Evolutionary conservation across 768 basidiomycete species (phyloP).

Genomic region (Fibroporia radiculosa): DNA sequence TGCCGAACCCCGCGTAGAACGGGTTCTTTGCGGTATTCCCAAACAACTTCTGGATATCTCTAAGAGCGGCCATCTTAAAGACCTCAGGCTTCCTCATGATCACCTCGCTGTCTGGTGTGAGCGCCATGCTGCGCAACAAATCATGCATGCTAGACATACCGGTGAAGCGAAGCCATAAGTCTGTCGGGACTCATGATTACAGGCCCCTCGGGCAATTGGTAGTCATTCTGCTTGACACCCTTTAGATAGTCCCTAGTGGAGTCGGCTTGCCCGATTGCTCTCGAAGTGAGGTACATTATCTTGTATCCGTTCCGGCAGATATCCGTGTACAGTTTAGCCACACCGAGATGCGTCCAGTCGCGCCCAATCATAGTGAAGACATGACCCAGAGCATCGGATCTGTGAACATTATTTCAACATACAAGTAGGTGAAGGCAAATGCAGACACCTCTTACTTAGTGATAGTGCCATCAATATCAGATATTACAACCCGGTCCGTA

Average conservation of each 20-base stretch:
- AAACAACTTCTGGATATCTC: slow-evolving; percentile 90
- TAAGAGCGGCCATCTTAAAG: slow-evolving; percentile 99
- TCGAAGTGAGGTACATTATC: slow-evolving; percentile 94
- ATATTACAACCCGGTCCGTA: slow-evolving; percentile 85
- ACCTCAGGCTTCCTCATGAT: slow-evolving; percentile 98
- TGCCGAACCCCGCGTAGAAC: slow-evolving; percentile 97
- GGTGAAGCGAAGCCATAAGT: slow-evolving; percentile 87
- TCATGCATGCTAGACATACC: slow-evolving; percentile 41
- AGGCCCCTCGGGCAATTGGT: slow-evolving; percentile 94
- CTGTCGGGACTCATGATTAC: slow-evolving; percentile 99
- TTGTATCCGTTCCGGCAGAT: slow-evolving; percentile 95
- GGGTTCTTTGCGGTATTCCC: slow-evolving; percentile 63
- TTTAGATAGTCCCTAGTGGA: slow-evolving; percentile 91
- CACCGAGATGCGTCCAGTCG: slow-evolving; percentile 97
- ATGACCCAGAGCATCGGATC: slow-evolving; percentile 93
- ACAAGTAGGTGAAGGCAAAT: not conserved
- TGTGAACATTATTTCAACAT: slow-evolving; percentile 21
- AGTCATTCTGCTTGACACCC: slow-evolving; percentile 91
- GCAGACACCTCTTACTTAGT: slow-evolving; percentile 62
- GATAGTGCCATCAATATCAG: slow-evolving; percentile 98
- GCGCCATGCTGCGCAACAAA: not conserved
- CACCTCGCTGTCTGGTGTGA: slow-evolving; percentile 63
- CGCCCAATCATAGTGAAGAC: slow-evolving; percentile 97
- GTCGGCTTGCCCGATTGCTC: slow-evolving; percentile 97
- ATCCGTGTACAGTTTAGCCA: slow-evolving; percentile 95